Evolutionary conservation across 2,329 filamentous ascomycete genomes (phyloP).

Genomic region (Apiospora kogelbergensis): DNA sequence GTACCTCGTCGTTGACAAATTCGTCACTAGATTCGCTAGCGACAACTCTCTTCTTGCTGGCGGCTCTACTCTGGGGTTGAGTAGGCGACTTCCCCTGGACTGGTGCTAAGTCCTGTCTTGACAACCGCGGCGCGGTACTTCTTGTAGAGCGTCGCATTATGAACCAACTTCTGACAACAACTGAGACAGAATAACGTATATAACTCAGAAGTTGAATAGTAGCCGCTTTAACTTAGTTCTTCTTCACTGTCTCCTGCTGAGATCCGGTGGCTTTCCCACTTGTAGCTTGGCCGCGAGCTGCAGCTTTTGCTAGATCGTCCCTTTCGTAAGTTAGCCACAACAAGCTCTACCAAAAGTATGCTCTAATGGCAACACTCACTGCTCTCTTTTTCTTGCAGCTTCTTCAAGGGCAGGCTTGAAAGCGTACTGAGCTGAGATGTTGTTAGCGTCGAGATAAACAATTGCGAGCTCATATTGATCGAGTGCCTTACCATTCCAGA

Average conservation of each 20-base stretch:
- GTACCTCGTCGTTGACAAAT: not conserved
- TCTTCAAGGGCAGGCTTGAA: constrained; percentile 13
- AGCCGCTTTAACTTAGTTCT: not conserved
- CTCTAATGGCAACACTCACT: not conserved
- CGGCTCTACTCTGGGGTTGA: not conserved
- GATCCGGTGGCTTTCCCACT: not conserved
- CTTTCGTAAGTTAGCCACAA: not conserved
- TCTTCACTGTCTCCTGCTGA: not conserved
- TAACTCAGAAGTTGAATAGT: not conserved
- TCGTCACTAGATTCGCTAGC: constrained; percentile 1
- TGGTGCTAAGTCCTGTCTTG: not conserved
- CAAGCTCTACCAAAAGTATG: not conserved
- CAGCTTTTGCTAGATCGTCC: not conserved
- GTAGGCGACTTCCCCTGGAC: not conserved
- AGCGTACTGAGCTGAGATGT: constrained; percentile 4
- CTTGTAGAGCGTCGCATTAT: constrained; percentile 29
- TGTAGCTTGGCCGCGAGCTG: not conserved
- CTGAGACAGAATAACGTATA: not conserved
- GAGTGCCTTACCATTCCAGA: constrained; percentile 6
- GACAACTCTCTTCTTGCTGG: not conserved
- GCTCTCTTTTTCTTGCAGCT: not conserved
- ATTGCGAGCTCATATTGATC: not conserved
- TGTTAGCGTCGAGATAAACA: not conserved
- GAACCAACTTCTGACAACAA: not conserved
- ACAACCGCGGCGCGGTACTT: constrained; percentile 11